Base-by-base conservation (phyloP, 345 rosid genomes). In the Ceriops decandra region DNA sequence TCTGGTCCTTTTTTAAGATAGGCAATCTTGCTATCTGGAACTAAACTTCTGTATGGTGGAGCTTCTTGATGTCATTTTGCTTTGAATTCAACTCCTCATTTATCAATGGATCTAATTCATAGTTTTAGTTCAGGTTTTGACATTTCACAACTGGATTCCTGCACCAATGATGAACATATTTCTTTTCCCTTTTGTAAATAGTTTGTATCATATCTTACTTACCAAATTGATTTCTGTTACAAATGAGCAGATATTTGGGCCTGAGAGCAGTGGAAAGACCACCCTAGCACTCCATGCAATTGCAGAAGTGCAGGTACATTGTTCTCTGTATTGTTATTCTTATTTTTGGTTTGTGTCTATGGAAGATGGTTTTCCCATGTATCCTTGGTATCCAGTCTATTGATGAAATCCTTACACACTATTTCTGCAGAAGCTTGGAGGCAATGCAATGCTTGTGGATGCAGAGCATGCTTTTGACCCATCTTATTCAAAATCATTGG, bases 401-500 rank as follows among this genome's bases (percentile, higher is more conserved):
- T 32, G 57, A 27, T 38, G 61, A 52, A 57, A 15, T 54, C 52
- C 4, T 21, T 62, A 28, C 72, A 61, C 63, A 17, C 33, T 51
- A 49, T 70, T 77, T 74, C 46, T 82, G 77, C 96, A 93, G 98
- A 93, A 83, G 73, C 81, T 83, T 66, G 98, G 98, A 66, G 97
- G 98, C 82, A 89, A 89, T 75, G 97, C 98, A 20, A 93, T 90
- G 97, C 98, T 90, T 79, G 97, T 93, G 78, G 97, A 90, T 80
- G 98, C 98, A 61, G 98, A 93, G 83, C 98, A 93, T 72, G 98
- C 98, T 73, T 93, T 93, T 83, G 98, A 93, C 82, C 97, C 97
- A 51, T 71, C 98, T 32, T 93, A 93, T 81, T 93, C 98, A 62
- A 93, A 88, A 83, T 89, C 98, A 64, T 56, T 90, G 76, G 97